Evolutionary conservation across 306 rosid species (phyloP).

Genomic region (Quercus variabilis): DNA sequence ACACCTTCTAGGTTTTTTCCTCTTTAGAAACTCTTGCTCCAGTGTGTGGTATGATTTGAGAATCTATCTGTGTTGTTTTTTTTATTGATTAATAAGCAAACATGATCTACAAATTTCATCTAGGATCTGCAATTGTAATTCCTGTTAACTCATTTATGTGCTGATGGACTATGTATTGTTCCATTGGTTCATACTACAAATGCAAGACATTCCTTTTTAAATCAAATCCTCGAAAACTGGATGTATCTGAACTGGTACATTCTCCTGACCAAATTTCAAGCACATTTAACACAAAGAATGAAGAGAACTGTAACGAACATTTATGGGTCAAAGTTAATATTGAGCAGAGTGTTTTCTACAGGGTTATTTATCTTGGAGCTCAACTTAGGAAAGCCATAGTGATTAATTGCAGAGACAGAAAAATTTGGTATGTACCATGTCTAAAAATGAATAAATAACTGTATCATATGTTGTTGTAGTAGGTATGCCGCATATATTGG

Average conservation of each 20-base stretch:
- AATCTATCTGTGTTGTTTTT: background rate
- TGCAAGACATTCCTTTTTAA: constrained; percentile 43
- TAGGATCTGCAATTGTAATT: constrained; percentile 45
- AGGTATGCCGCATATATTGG: background rate
- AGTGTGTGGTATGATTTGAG: background rate
- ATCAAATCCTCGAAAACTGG: constrained; percentile 31
- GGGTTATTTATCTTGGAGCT: constrained; percentile 53
- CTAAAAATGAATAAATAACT: background rate
- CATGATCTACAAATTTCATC: background rate
- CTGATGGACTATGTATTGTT: constrained; percentile 51
- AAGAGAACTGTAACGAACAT: constrained; percentile 23
- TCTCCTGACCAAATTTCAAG: constrained; percentile 15
- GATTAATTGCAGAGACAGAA: constrained; percentile 36
- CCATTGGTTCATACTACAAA: constrained; percentile 45
- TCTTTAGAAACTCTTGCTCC: background rate
- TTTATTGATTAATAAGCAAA: constrained; percentile 4
- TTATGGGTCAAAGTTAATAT: constrained; percentile 45
- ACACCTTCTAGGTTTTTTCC: too few relatives aligned
- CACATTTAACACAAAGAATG: constrained; percentile 9
- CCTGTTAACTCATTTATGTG: constrained; percentile 33
- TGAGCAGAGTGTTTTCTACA: constrained; percentile 54
- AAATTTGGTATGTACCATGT: constrained; percentile 41
- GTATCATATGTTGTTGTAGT: background rate
- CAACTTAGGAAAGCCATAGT: constrained; percentile 43
- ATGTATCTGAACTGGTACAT: constrained; percentile 34